Percentiles rank a stretch among this genome's conserved stretches.
These are phyloP conservation scores for Phaeolepiota aurea DNA, from an alignment of 768 basidiomycete species.

Conservation along the genomic window DNA sequence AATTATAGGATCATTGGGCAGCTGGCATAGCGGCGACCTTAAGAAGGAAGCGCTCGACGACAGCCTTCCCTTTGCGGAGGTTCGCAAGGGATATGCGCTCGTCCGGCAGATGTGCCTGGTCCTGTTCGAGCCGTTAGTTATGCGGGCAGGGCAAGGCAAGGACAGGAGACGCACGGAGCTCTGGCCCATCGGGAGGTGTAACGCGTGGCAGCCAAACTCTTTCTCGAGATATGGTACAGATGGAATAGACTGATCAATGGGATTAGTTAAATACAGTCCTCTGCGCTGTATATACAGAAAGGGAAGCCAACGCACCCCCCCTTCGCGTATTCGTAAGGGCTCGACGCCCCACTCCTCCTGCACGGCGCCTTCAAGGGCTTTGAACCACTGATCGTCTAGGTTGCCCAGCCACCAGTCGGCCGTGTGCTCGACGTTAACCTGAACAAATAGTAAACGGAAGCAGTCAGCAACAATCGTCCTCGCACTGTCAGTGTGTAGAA, in stretches of 20 bases:
- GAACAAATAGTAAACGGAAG: neutral
- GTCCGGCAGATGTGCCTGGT: slow-evolving; percentile 89
- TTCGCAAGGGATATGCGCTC: slow-evolving; percentile 86
- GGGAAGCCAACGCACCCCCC: slow-evolving; percentile 75
- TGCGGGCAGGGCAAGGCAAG: slow-evolving; percentile 3
- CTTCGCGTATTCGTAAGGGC: slow-evolving; percentile 87
- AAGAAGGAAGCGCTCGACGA: slow-evolving; percentile 65
- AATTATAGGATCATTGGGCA: neutral
- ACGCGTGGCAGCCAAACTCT: slow-evolving; percentile 77
- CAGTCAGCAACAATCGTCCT: neutral
- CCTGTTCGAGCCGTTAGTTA: slow-evolving; percentile 31
- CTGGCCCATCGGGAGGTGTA: slow-evolving; percentile 94
- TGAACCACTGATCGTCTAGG: slow-evolving; percentile 79
- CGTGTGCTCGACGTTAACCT: slow-evolving; percentile 75
- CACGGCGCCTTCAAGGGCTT: slow-evolving; percentile 75
- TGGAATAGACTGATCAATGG: slow-evolving; percentile 73
- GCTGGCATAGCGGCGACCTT: slow-evolving; percentile 28
- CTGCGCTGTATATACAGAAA: no score
- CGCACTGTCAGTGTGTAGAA: no score
- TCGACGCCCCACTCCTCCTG: slow-evolving; percentile 80
- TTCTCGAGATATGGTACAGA: slow-evolving; percentile 92
- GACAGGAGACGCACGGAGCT: slow-evolving; percentile 51
- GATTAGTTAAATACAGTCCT: no score
- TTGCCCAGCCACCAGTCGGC: slow-evolving; percentile 97
- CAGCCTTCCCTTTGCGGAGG: slow-evolving; percentile 67